These are phyloP conservation scores for Ascosphaera apis DNA, from an alignment of 2,329 filamentous ascomycete genomes.

Conservation along the genomic window DNA sequence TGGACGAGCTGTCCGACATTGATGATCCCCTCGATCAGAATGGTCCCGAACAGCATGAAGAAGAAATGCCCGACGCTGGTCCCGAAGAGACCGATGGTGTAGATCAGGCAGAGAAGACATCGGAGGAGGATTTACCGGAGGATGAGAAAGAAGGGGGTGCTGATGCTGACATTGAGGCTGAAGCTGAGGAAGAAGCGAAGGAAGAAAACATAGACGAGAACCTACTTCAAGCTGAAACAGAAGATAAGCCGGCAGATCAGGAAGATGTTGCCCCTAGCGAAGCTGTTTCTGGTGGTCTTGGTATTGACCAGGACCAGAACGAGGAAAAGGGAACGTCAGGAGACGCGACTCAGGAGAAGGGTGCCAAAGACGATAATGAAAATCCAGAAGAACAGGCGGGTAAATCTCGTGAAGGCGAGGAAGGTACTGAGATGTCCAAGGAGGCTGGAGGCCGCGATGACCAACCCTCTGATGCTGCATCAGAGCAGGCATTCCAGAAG, in stretches of 20 bases:
- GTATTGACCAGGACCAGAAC: slow-evolving; percentile 18
- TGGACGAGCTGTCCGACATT: slow-evolving; percentile 25
- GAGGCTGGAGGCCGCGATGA: slow-evolving; percentile 15
- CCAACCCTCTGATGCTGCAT: slow-evolving; percentile 14
- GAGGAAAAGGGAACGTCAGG: slow-evolving; percentile 24
- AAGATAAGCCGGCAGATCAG: slow-evolving; percentile 28
- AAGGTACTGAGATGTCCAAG: slow-evolving; percentile 8
- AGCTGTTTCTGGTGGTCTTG: slow-evolving; percentile 17
- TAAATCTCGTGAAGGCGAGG: slow-evolving; percentile 16
- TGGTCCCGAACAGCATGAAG: slow-evolving; percentile 5
- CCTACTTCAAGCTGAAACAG: slow-evolving; percentile 22
- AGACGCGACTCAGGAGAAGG: slow-evolving; percentile 19
- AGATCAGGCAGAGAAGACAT: slow-evolving; percentile 17
- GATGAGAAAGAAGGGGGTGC: slow-evolving; percentile 26
- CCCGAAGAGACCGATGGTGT: slow-evolving; percentile 13
- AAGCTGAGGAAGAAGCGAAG: slow-evolving; percentile 10
- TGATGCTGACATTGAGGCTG: slow-evolving; percentile 12
- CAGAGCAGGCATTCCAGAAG: slow-evolving; percentile 67
- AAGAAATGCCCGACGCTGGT: slow-evolving; percentile 12
- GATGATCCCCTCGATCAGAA: slow-evolving; percentile 13
- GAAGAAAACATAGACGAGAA: slow-evolving; percentile 30
- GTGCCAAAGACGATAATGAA: slow-evolving; percentile 23
- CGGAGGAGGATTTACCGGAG: slow-evolving; percentile 13
- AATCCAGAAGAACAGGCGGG: slow-evolving; percentile 23
- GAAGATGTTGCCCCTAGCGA: slow-evolving; percentile 28